A percentile compares a stretch with the other conserved stretches of the same genome.
phyloP scores from a whole-genome alignment of 2,329 filamentous ascomycete species.

The Exserohilum turcica region DNA sequence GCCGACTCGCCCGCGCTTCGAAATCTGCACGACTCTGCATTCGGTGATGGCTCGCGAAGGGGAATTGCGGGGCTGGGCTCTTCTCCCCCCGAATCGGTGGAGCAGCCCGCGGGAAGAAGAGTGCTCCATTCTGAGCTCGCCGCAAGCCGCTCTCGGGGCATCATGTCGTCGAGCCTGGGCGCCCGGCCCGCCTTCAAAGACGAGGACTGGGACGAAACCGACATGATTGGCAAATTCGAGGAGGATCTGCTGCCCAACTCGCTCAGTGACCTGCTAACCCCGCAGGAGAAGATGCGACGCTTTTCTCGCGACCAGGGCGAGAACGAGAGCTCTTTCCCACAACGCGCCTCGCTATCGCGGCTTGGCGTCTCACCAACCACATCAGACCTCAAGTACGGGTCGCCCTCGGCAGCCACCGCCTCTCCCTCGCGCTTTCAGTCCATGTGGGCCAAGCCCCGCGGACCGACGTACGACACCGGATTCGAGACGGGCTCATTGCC shows the following conservation, averaged over 20 bases:
- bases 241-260: conserved; percentile 84
- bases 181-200: conserved; percentile 50
- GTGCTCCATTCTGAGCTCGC: conserved; percentile 68
- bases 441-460: conserved; percentile 59
- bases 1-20: conserved; percentile 66
- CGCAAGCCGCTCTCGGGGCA: conserved; percentile 58
- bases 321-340: conserved; percentile 41
- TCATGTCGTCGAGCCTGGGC: conserved; percentile 66
- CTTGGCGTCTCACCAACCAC: conserved; percentile 55
- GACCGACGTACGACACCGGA: conserved; percentile 55
- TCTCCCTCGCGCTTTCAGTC: conserved; percentile 66
- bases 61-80: conserved; percentile 48
- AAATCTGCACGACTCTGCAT: conserved; percentile 69
- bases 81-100: conserved; percentile 66
- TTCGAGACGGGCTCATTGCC: conserved; percentile 42
- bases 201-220: conserved; percentile 59
- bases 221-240: conserved; percentile 74
- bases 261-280: conserved; percentile 66
- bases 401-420: conserved; percentile 57
- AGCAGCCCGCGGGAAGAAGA: conserved; percentile 65
- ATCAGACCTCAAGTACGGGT: conserved; percentile 54
- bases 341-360: conserved; percentile 53
- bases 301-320: conserved; percentile 64
- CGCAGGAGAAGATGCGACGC: conserved; percentile 64
- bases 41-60: conserved; percentile 69